Base-by-base conservation (phyloP, 2,329 filamentous ascomycete species). In the Aspergillus fischeri region DNA sequence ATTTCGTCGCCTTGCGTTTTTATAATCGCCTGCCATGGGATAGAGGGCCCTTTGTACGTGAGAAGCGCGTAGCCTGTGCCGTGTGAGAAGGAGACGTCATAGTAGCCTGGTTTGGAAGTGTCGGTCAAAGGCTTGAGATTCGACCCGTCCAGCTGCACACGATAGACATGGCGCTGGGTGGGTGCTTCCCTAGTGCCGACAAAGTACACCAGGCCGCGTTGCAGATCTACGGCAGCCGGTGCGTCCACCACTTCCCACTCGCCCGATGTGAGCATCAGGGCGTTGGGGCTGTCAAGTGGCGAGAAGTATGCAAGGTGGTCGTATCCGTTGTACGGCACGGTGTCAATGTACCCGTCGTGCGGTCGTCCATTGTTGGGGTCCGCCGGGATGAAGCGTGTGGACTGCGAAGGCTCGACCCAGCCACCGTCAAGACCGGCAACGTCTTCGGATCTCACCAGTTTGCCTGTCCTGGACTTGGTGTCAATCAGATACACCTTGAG, bases 281-380 rank as follows among this genome's bases (percentile, higher is more conserved):
- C 92, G n/a, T 89, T 79, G 0, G 89, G 80, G 65, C 87, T 92
- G 65, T 97, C 90, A 53, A 97, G 75, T 2, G 94, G 93, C 0
- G 88, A 87, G 70, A 97, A 99, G 76, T 97, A 97, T 0, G 89
- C 94, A 52, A 99, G 78, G 67, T 99, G 94, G 65, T 97, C 91
- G 65, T 90, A 91, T 55, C 92, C 88, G 21, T 96, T 84, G 68
- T 95, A 81, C 55, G 97, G 89, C 58, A 97, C 80, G 0, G 89
- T 92, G 73, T 99, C 94, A 60, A 99, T 87, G 68, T 99, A 99
- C 24, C 94, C 94, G 73, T 97, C 92, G 4, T 93, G 75, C 1
- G 84, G 80, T 24, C 92, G 86, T 14, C 90, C 90, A 60, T 90
- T 91, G 10, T 77, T 73, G 24, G 89, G 83, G 70, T 97, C 91